Conservation (phyloP, 169 alveolate species). For the Plasmodium gaboni region DNA sequence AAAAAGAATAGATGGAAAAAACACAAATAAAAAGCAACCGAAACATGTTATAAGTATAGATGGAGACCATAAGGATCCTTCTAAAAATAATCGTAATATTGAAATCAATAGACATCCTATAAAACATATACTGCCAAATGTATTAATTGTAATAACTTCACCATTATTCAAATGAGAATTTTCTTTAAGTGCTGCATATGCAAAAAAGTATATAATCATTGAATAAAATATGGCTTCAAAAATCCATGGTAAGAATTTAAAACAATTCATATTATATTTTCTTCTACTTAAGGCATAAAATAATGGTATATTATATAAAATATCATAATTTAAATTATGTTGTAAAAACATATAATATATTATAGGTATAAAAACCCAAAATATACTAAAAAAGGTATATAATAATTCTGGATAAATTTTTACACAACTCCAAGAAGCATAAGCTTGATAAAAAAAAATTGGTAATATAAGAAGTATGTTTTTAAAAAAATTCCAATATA, state of each 20-base stretch:
- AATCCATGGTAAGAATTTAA: slow-evolving; percentile 71
- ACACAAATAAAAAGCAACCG: slow-evolving; percentile 71
- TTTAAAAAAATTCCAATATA: slow-evolving; percentile 77
- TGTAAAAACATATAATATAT: slow-evolving; percentile 68
- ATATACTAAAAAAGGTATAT: slow-evolving; percentile 56
- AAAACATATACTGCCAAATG: slow-evolving; percentile 82
- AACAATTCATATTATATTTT: slow-evolving; percentile 59
- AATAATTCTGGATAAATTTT: slow-evolving; percentile 63
- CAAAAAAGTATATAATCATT: slow-evolving; percentile 52
- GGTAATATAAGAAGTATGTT: slow-evolving; percentile 61
- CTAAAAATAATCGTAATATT: slow-evolving; percentile 80
- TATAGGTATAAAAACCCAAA: slow-evolving; percentile 70
- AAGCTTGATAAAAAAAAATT: slow-evolving; percentile 76
- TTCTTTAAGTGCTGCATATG: slow-evolving; percentile 63
- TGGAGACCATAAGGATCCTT: slow-evolving; percentile 78
- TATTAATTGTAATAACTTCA: slow-evolving; percentile 73
- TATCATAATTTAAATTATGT: slow-evolving; percentile 75
- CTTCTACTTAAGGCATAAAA: slow-evolving; percentile 75
- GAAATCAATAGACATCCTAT: slow-evolving; percentile 80
- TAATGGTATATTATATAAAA: slow-evolving; percentile 74
- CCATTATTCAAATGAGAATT: slow-evolving; percentile 76
- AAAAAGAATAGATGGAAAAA: slow-evolving; percentile 77
- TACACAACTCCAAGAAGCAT: slow-evolving; percentile 76
- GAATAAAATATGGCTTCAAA: slow-evolving; percentile 70
- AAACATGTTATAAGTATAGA: slow-evolving; percentile 61